Percentiles rank a stretch among this genome's conserved stretches.
These are phyloP conservation scores for Corchorus olitorius DNA, from an alignment of 345 rosid species.

Conservation along the genomic window DNA sequence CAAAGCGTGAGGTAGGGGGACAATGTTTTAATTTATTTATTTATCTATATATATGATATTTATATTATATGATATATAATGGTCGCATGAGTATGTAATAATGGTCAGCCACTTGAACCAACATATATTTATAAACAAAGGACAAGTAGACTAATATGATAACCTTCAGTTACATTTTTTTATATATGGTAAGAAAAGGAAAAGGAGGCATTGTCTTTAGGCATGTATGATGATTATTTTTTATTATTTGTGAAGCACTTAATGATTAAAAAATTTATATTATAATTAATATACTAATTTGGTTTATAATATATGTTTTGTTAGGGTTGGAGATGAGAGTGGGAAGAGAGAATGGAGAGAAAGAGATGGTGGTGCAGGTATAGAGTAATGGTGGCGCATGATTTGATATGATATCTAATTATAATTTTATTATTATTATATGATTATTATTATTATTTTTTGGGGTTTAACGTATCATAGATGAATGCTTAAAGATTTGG, in stretches of 20 bases:
- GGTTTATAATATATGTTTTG: not conserved
- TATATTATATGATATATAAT: not conserved
- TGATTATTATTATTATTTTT: not conserved
- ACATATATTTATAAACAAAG: not conserved
- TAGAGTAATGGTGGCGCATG: conserved; percentile 4
- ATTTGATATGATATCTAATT: conserved; percentile 3
- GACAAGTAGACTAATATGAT: not conserved
- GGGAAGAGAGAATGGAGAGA: not conserved
- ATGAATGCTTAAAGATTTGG: not conserved
- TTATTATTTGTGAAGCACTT: not conserved
- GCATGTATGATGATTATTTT: not conserved
- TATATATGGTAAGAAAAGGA: not conserved
- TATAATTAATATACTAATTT: not conserved
- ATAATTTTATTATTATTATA: too few relatives aligned
- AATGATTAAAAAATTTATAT: not conserved
- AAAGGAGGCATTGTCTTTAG: not conserved
- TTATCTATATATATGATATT: too few relatives aligned
- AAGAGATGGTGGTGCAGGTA: conserved; percentile 1
- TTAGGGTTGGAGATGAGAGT: not conserved
- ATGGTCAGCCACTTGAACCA: not conserved
- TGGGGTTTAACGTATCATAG: conserved; percentile 3
- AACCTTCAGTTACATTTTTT: not conserved
- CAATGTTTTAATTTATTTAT: not conserved
- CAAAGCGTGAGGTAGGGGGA: conserved; percentile 7
- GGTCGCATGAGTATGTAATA: conserved; percentile 10